Evolutionary conservation across 768 basidiomycete genomes (phyloP), one percentile per base, ranked within the genome.

Genomic region (Lactifluus pinguis): DNA sequence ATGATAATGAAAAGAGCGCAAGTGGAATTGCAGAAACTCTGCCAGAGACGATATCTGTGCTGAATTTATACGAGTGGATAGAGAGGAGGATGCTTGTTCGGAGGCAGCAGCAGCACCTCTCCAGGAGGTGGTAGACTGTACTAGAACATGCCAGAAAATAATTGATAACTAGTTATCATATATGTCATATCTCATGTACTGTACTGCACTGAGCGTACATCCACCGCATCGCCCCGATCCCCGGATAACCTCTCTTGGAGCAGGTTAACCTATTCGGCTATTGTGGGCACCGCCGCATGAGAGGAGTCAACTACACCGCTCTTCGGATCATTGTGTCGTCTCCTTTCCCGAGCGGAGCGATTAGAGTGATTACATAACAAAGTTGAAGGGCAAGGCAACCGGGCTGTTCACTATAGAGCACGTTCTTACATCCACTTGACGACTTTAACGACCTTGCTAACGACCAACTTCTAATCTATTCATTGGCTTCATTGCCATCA

Each of bases 1-100:
- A 91, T 92, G 47, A 61, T 74, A 17, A 4, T 30, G 21, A 25
- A 29, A 13, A 39, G 39, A 14, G 39, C 5, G 39, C 14, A 39
- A 39, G 45, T 19, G 14, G 48, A 19, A 4, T 21, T 4, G 44
- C 8, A 19, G 13, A 6, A 17, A 34, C 2, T 13, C 38, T 39
- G 32, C 32, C 32, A 6, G 32, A 30, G 8, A 17, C 14, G 13
- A 9, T 7, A 25, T 36, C n/a, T 38, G 6, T n/a, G 49, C 4
- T 2, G 39, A 14, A 36, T 39, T 17, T 44, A 54, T 39, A 49
- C 52, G 44, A n/a, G 10, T 19, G 19, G 41, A 4, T 21, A 2
- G 19, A 45, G 44, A 2, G 44, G 19, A 45, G 44, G 19, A 25
- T 25, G 25, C 25, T 25, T n/a, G 44, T 3, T 19, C 9, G 32